These are phyloP conservation scores for Beta lomatogona DNA, from an alignment of 179 eudicot species.

Conservation along the genomic window DNA sequence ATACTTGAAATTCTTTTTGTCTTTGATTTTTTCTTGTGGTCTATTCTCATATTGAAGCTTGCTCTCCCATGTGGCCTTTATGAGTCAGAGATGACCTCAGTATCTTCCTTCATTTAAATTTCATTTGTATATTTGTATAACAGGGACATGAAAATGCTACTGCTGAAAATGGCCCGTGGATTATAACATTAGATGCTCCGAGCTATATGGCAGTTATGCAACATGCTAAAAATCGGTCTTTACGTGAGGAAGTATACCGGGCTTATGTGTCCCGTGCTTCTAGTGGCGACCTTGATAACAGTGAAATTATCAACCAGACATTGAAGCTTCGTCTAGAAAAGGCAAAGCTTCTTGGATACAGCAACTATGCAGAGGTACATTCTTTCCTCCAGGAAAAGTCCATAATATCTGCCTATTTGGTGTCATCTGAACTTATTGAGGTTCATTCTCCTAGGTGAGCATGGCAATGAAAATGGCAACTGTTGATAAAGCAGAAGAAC, in stretches of 20 bases:
- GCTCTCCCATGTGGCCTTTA: not conserved
- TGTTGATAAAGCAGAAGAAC: constrained; percentile 89
- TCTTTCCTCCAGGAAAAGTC: not conserved
- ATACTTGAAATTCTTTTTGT: not conserved
- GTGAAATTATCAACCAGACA: constrained; percentile 76
- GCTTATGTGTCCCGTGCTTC: constrained; percentile 93
- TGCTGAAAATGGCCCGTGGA: constrained; percentile 95
- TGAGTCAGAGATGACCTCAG: not conserved
- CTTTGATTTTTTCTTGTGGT: not conserved
- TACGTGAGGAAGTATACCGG: constrained; percentile 94
- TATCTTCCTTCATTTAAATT: not conserved
- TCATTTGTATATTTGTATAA: not conserved
- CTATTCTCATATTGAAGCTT: constrained; percentile 2
- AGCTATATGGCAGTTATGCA: constrained; percentile 91
- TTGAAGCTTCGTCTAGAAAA: constrained; percentile 84
- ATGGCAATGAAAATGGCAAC: constrained; percentile 99
- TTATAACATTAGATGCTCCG: constrained; percentile 93
- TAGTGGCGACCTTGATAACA: constrained; percentile 88
- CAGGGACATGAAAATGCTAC: constrained; percentile 98
- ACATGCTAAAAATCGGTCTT: constrained; percentile 75
- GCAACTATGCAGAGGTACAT: constrained; percentile 89
- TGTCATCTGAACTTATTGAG: constrained; percentile 16
- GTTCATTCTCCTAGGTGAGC: constrained; percentile 68
- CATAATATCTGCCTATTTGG: not conserved
- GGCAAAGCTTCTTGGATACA: constrained; percentile 91